A percentile compares a stretch with the other conserved stretches of the same genome.
Evolutionary conservation across 2,329 filamentous ascomycete species (phyloP).

Genomic region (Ceratocystis lukuohia): DNA sequence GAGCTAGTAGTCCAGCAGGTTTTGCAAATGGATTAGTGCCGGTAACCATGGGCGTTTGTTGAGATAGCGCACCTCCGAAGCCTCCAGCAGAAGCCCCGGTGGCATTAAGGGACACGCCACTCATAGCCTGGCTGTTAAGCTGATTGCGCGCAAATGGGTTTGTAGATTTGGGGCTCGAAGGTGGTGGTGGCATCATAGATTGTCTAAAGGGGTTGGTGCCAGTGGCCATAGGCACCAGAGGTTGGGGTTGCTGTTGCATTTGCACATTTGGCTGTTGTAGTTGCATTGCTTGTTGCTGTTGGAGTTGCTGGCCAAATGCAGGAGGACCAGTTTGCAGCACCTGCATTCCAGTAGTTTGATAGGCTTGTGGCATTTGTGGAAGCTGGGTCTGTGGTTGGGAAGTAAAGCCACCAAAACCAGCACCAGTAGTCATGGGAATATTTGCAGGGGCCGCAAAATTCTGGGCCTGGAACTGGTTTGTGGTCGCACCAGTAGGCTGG

Average conservation of each 20-base stretch:
- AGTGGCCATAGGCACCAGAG: constrained; percentile 25
- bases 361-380: constrained; percentile 21
- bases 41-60: constrained; percentile 37
- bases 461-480: constrained; percentile 22
- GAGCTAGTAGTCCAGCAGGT: constrained; percentile 28
- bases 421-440: constrained; percentile 21
- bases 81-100: constrained; percentile 2
- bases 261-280: constrained; percentile 25
- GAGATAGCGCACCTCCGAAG: constrained; percentile 24
- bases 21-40: constrained; percentile 47
- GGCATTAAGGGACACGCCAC: constrained; percentile 14
- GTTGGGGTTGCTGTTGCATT: constrained; percentile 28
- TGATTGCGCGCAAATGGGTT: constrained; percentile 67
- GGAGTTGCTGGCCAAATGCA: constrained; percentile 24
- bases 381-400: constrained; percentile 26
- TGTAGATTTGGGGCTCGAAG: constrained; percentile 54
- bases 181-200: constrained; percentile 53
- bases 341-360: constrained; percentile 24
- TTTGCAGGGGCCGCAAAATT: constrained; percentile 17
- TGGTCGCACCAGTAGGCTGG: constrained; percentile 24
- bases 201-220: constrained; percentile 84
- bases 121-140: constrained; percentile 21
- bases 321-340: constrained; percentile 3
- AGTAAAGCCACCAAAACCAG: constrained; percentile 19
- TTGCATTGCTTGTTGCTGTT: constrained; percentile 23